Evolutionary conservation across 306 rosid genomes (phyloP).

Genomic region (Vigna hirtella): DNA sequence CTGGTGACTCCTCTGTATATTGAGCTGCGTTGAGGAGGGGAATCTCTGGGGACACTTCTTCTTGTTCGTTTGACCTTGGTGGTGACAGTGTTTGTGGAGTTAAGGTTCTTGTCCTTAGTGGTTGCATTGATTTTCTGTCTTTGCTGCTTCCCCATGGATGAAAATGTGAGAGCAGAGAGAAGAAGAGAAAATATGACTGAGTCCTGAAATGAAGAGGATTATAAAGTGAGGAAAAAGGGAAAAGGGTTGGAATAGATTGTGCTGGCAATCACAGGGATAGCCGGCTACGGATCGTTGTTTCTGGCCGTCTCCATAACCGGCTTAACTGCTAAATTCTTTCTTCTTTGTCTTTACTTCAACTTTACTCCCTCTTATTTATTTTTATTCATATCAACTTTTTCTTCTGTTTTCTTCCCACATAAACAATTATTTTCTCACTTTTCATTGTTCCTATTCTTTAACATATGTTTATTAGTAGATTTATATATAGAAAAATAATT

Average conservation of each 20-base stretch:
- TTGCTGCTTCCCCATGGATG: slow-evolving; percentile 57
- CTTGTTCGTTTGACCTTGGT: slow-evolving; percentile 70
- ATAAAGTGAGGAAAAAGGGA: slow-evolving; percentile 44
- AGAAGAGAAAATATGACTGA: slow-evolving; percentile 3
- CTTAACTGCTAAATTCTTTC: slow-evolving; percentile 8
- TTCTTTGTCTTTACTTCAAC: slow-evolving; percentile 35
- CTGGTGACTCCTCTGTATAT: slow-evolving; percentile 88
- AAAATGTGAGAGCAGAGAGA: background rate
- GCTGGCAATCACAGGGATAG: slow-evolving; percentile 50
- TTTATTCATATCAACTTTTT: background rate
- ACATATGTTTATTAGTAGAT: background rate
- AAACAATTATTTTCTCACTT: background rate
- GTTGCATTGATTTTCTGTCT: slow-evolving; percentile 47
- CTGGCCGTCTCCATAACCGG: slow-evolving; percentile 50
- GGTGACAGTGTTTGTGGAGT: slow-evolving; percentile 13
- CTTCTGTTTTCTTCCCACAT: slow-evolving; percentile 31
- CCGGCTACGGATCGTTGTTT: slow-evolving; percentile 50
- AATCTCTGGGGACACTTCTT: slow-evolving; percentile 72
- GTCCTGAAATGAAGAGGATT: slow-evolving; percentile 42
- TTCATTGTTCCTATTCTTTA: background rate
- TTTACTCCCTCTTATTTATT: slow-evolving; percentile 19
- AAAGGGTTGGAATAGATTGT: slow-evolving; percentile 30
- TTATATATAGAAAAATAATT: background rate
- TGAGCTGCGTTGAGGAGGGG: slow-evolving; percentile 81
- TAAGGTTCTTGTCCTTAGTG: slow-evolving; percentile 15